phyloP scores from a whole-genome alignment of 257 asterid species.

The Avicennia marina region DNA sequence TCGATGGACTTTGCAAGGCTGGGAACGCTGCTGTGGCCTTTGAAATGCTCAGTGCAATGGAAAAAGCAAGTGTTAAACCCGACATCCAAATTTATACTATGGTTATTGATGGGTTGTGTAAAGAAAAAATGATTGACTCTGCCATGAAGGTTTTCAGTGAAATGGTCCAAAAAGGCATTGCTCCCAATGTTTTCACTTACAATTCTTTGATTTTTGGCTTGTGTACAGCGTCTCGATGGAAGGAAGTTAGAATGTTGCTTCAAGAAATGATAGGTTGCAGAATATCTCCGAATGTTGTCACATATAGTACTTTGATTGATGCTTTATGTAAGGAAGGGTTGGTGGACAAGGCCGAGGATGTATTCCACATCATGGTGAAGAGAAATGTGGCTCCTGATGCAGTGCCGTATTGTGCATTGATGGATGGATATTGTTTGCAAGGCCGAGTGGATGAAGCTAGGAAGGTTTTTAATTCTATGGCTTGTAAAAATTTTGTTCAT shows the following conservation, averaged over 20 bases:
- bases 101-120: constrained; percentile 23
- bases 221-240: neutral
- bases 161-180: constrained; percentile 17
- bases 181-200: neutral
- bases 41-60: constrained; percentile 16
- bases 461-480: too few relatives aligned
- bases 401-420: neutral
- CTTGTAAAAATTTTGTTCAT: constrained; percentile 4
- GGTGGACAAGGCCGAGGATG: neutral
- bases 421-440: constrained; percentile 14
- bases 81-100: constrained; percentile 8
- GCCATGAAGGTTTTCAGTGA: constrained; percentile 19
- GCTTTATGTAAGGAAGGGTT: constrained; percentile 15
- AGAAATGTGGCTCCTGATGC: neutral
- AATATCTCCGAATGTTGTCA: constrained; percentile 3
- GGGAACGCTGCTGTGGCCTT: constrained; percentile 25
- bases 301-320: neutral
- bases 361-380: too few relatives aligned
- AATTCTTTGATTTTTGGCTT: neutral
- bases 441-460: constrained; percentile 9
- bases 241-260: neutral
- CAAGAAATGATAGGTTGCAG: constrained; percentile 7
- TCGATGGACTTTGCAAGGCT: constrained; percentile 30
- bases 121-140: constrained; percentile 19
- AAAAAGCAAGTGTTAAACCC: constrained; percentile 14